phyloP scores from a whole-genome alignment of 2,329 filamentous ascomycete genomes.

The Plectosphaerella cucumerina region DNA sequence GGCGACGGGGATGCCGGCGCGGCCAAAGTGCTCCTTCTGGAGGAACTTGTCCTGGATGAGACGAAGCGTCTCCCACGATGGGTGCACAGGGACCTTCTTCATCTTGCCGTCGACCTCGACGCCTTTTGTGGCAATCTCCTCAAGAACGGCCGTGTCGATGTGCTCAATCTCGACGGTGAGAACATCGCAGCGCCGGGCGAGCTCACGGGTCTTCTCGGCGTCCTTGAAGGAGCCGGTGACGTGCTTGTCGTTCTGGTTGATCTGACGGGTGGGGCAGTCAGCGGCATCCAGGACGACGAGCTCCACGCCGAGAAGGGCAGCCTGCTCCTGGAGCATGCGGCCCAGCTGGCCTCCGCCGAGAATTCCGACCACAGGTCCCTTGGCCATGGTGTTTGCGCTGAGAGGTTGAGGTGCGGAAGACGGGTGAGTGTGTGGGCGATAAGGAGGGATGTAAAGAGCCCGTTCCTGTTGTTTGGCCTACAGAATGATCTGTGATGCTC shows the following conservation, averaged over 20 bases:
- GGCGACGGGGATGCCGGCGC: slow-evolving; percentile 67
- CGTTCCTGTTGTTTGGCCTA: neutral
- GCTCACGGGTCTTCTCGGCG: slow-evolving; percentile 67
- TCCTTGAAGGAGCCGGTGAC: slow-evolving; percentile 88
- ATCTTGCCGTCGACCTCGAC: slow-evolving; percentile 46
- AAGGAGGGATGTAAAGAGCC: neutral
- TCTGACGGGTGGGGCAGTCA: slow-evolving; percentile 78
- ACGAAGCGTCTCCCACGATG: slow-evolving; percentile 80
- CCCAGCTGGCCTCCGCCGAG: slow-evolving; percentile 72
- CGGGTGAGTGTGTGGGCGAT: no score
- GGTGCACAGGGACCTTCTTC: slow-evolving; percentile 62
- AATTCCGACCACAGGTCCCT: slow-evolving; percentile 43
- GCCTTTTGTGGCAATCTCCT: slow-evolving; percentile 69
- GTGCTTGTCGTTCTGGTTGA: slow-evolving; percentile 70
- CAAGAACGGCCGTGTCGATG: slow-evolving; percentile 82
- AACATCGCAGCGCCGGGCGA: slow-evolving; percentile 74
- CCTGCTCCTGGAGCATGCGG: slow-evolving; percentile 91
- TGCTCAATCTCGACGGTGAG: slow-evolving; percentile 95
- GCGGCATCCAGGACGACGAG: slow-evolving; percentile 76
- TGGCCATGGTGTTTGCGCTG: slow-evolving; percentile 17
- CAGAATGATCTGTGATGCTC: neutral
- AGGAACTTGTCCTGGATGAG: slow-evolving; percentile 91
- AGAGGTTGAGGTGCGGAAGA: neutral
- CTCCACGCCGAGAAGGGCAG: slow-evolving; percentile 67
- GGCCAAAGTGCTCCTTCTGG: slow-evolving; percentile 77